Conservation (phyloP, 768 basidiomycete genomes). For the Boletus rubescentipes region DNA sequence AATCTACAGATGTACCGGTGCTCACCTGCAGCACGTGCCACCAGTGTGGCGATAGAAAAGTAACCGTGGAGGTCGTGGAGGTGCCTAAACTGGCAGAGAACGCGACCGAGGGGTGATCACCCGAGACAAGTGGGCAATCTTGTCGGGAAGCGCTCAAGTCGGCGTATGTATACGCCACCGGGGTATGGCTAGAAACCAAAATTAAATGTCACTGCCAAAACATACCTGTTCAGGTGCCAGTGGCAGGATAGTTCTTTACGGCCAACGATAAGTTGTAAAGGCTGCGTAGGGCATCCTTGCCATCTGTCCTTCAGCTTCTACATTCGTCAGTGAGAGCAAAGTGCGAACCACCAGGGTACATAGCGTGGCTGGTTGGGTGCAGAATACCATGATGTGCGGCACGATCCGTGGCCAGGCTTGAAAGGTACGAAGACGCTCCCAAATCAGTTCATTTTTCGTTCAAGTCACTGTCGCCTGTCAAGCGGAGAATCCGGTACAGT, state of each 20-base stretch:
- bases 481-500: slow-evolving; percentile 8
- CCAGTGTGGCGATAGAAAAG: too few species aligned
- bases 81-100: background rate
- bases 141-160: background rate
- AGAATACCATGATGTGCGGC: slow-evolving; percentile 12
- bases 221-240: background rate
- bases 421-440: slow-evolving; percentile 23
- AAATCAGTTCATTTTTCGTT: slow-evolving; percentile 25
- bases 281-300: background rate
- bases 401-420: slow-evolving; percentile 15
- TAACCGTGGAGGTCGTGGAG: background rate
- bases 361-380: background rate
- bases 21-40: too few species aligned
- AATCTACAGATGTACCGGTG: too few species aligned
- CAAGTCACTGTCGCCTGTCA: slow-evolving; percentile 13
- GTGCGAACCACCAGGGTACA: background rate
- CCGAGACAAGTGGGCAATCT: background rate
- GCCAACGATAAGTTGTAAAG: background rate
- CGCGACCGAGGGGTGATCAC: background rate
- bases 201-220: background rate
- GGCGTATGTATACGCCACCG: slow-evolving; percentile 7
- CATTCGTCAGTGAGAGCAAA: background rate
- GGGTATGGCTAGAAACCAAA: background rate
- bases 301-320: background rate
- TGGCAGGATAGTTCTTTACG: too few species aligned